phyloP scores from a whole-genome alignment of 2,329 filamentous ascomycete genomes.

The Zymoseptoria ardabiliae region DNA sequence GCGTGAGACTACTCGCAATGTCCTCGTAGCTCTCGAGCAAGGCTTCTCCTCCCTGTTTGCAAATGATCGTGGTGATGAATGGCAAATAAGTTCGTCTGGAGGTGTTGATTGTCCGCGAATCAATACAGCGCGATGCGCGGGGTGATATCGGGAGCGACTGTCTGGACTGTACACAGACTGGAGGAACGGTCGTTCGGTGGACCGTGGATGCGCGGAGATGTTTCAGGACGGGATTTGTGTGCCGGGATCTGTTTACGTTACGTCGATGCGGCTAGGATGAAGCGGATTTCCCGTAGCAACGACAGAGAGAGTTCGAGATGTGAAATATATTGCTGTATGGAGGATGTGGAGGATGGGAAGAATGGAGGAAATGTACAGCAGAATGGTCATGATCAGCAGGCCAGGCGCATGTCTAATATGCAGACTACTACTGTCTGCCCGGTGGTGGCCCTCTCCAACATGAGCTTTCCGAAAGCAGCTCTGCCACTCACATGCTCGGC shows the following conservation, averaged over 20 bases:
- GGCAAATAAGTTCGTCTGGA: neutral
- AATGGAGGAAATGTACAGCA: neutral
- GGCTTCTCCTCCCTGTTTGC: neutral
- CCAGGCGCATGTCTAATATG: neutral
- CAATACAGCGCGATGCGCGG: neutral
- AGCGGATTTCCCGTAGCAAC: neutral
- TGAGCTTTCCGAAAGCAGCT: too few species aligned
- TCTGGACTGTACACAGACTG: too few species aligned
- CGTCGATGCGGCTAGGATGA: neutral
- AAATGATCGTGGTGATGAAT: neutral
- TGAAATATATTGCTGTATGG: neutral
- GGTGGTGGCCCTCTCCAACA: too few species aligned
- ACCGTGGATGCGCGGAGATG: neutral
- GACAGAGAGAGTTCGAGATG: neutral
- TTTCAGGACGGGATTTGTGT: neutral
- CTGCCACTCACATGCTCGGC: too few species aligned
- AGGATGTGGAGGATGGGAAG: neutral
- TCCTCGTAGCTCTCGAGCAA: neutral
- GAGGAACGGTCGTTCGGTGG: neutral
- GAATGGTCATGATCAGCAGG: neutral
- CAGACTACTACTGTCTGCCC: neutral
- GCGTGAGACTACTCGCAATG: neutral
- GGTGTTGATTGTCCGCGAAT: neutral
- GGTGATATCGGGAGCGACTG: neutral
- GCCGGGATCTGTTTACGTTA: neutral